Evolutionary conservation across 2,329 filamentous ascomycete species (phyloP).

Genomic region (Penicillium sp.): DNA sequence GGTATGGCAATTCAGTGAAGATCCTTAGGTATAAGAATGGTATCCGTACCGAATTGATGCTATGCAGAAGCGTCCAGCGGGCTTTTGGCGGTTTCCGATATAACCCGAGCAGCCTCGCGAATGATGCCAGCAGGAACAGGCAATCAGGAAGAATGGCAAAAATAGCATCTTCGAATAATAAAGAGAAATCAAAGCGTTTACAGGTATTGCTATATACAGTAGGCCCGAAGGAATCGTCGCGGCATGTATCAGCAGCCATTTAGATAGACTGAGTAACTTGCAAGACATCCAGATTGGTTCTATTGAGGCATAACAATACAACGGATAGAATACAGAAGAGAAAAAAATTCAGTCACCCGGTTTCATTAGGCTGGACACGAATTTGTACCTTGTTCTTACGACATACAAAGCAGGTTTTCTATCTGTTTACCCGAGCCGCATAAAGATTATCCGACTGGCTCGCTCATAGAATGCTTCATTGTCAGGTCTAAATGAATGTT

Average conservation of each 20-base stretch:
- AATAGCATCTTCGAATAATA: constrained; percentile 6
- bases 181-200: constrained; percentile 3
- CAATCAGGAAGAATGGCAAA: constrained; percentile 4
- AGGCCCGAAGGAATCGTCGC: background rate
- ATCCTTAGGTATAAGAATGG: background rate
- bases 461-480: too few relatives aligned
- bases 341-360: too few relatives aligned
- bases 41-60: background rate
- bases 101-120: background rate
- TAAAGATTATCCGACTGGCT: background rate
- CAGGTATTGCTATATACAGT: constrained; percentile 3
- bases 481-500: too few relatives aligned
- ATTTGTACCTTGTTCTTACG: background rate
- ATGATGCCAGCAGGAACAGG: constrained; percentile 3
- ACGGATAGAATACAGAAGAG: too few relatives aligned
- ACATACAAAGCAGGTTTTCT: background rate
- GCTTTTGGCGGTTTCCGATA: constrained; percentile 7
- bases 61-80: background rate
- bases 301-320: too few relatives aligned
- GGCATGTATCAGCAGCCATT: constrained; percentile 1
- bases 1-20: background rate
- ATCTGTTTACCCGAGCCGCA: background rate
- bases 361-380: too few relatives aligned
- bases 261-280: background rate
- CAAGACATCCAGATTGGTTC: background rate